These are phyloP conservation scores for Bathelium albidoporum DNA, from an alignment of 495 filamentous ascomycete species.

Conservation along the genomic window DNA sequence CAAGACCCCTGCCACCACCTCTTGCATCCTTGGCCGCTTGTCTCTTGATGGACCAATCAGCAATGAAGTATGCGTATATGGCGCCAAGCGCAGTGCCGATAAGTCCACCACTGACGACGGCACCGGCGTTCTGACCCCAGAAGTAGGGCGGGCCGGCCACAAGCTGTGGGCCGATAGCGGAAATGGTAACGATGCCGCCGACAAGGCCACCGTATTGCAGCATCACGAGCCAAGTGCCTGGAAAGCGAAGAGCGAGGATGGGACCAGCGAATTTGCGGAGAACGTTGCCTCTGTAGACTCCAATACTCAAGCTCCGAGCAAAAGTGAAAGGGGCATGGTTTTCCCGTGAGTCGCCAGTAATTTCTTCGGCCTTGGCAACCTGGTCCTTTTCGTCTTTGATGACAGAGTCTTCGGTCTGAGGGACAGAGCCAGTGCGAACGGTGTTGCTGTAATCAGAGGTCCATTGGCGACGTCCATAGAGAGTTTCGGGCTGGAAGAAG, in stretches of 20 bases:
- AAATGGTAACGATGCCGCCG: slow-evolving; percentile 21
- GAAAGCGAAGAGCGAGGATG: slow-evolving; percentile 19
- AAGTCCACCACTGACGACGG: slow-evolving; percentile 20
- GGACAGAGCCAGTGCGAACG: slow-evolving; percentile 3
- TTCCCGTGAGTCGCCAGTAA: neutral
- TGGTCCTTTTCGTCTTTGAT: slow-evolving; percentile 1
- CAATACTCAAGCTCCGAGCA: slow-evolving; percentile 13
- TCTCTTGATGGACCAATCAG: slow-evolving; percentile 16
- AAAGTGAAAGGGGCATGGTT: slow-evolving; percentile 16
- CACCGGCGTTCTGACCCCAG: slow-evolving; percentile 21
- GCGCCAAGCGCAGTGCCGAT: slow-evolving; percentile 19
- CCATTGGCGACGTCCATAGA: slow-evolving; percentile 16
- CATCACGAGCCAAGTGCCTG: slow-evolving; percentile 25
- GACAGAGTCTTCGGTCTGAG: slow-evolving; percentile 4
- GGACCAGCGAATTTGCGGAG: slow-evolving; percentile 19
- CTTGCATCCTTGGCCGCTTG: slow-evolving; percentile 16
- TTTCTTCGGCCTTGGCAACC: slow-evolving; percentile 6
- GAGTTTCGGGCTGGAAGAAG: slow-evolving; percentile 22
- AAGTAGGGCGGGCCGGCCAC: slow-evolving; percentile 25
- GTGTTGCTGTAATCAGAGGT: neutral
- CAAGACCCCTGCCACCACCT: slow-evolving; percentile 16
- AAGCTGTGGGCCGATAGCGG: slow-evolving; percentile 21
- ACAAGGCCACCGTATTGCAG: slow-evolving; percentile 26
- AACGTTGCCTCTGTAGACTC: slow-evolving; percentile 14
- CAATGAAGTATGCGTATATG: slow-evolving; percentile 19